Evolutionary conservation across 306 rosid genomes (phyloP), one percentile per base, ranked within the genome.

Genomic region (Quercus variabilis): DNA sequence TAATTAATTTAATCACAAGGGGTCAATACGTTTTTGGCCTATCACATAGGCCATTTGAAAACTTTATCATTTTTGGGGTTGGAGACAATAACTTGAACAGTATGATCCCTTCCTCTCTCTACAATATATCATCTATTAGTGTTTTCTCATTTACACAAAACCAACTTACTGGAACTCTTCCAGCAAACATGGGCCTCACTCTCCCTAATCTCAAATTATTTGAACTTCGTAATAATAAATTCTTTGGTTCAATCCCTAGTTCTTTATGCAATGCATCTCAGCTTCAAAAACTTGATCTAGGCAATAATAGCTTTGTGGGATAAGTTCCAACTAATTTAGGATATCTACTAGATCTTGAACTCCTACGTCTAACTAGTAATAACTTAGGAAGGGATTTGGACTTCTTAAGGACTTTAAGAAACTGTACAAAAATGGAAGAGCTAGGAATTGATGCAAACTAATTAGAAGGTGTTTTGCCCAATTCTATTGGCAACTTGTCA

Each of bases 401-500:
- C 7, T 33, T 33, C 38, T 33, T 5, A 33, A 33, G 0, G 0
- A 0, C 38, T 33, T 33, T 33, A 33, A 5, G 2, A 33, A 33
- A 33, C 7, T 5, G 38, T 5, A 33, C 0, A 1, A 1, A 33
- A 33, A 33, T 5, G 7, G 38, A 33, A 5, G 1, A 1, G 1
- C 38, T 33, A 0, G 1, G 1, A 33, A 5, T 33, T 33, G 38
- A 1, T 1, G 7, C 1, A 33, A 33, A 5, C 38, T 0, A 33
- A 33, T 33, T 33, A 0, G 0, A 33, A 33, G 38, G 38, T 5
- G 38, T 33, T 33, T 33, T 88, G 18, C 87, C 87, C 8, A 62
- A 76, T 6, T 46, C 56, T 3, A 10, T 78, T 7, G 86, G 75
- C 38, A 77, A 77, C 20, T 21, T 77, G 23, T 77, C 74, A 14